phyloP scores from a whole-genome alignment of 1,284 basidiomycete species.

The Microbotryum saponariae region DNA sequence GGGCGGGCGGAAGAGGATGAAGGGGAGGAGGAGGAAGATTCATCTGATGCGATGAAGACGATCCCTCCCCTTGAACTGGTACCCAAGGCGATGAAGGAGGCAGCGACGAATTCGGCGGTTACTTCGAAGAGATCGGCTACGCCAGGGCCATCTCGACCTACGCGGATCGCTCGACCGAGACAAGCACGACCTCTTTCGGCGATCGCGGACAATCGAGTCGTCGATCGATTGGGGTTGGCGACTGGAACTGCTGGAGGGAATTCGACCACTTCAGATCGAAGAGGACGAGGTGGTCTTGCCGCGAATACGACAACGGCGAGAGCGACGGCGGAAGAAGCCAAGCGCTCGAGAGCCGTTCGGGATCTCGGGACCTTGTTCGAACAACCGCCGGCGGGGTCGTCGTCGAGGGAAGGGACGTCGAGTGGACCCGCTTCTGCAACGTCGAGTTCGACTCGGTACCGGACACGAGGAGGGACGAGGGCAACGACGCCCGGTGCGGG shows the following conservation, averaged over 20 bases:
- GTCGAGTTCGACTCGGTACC: neutral
- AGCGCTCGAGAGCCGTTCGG: slow-evolving; percentile 16
- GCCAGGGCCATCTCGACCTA: slow-evolving; percentile 9
- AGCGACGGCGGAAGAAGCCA: neutral
- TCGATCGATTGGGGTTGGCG: slow-evolving; percentile 14
- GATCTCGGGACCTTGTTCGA: slow-evolving; percentile 27
- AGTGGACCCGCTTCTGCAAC: neutral
- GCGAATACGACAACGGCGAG: neutral
- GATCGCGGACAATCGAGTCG: slow-evolving; percentile 26
- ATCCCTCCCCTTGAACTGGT: slow-evolving; percentile 4
- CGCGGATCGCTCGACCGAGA: slow-evolving; percentile 20
- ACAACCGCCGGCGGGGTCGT: neutral
- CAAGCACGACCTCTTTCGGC: slow-evolving; percentile 17
- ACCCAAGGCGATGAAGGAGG: neutral
- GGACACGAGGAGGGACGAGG: neutral
- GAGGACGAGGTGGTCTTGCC: neutral
- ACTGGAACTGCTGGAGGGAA: neutral
- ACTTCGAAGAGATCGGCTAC: neutral
- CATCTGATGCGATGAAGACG: slow-evolving; percentile 1
- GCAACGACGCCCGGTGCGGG: neutral
- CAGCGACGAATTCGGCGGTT: neutral
- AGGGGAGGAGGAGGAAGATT: slow-evolving; percentile 1
- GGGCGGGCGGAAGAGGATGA: neutral
- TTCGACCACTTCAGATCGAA: slow-evolving; percentile 1
- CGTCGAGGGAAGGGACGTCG: slow-evolving; percentile 1